Base-by-base conservation (phyloP, 768 basidiomycete species). In the Leccinum pellstonianum region DNA sequence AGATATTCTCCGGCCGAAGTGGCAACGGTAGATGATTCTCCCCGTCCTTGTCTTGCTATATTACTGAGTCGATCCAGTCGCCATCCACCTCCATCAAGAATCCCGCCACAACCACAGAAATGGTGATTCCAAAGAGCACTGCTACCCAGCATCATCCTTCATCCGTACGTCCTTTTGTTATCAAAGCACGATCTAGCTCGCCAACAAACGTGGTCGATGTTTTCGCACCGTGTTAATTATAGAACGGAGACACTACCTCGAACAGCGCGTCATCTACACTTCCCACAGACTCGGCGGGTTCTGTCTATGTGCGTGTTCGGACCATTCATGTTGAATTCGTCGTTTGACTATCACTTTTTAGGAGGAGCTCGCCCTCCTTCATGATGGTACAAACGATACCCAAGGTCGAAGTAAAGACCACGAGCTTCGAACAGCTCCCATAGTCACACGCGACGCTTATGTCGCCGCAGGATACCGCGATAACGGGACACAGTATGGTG, bases 401-500 rank as follows among this genome's bases (percentile, higher is more conserved):
- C 62, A 66, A 5, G 68, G 67, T 3, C 63, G 71, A 3, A 74
- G 70, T 23, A 70, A 62, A 17, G 75, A 75, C 7, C 73, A 74
- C 2, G 73, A 74, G 3, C 58, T 75, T 3, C 61, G 62, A 12
- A 84, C 83, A 0, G 81, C 85, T 0, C 85, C 85, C 0, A 64
- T 85, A 19, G 70, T 85, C 10, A 83, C 81, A 2, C 76, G 81
- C 14, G 81, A 80, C n/a, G 85, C 83, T 0, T 77, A 77, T 46
- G 64, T 76, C 14, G 60, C 67, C 0, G 72, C 75, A 4, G 70
- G 70, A n/a, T 73, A 73, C 52, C 62, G 54, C 14, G 69, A 75
- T 3, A 70, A 68, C n/a, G 57, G 72, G 9, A 73, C 77, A 0
- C 88, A 89, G 61, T 87, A 90, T 59, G 88, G 87, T 0, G 80